phyloP scores from a whole-genome alignment of 805 yeast species.

The Dipodascopsis tothii region DNA sequence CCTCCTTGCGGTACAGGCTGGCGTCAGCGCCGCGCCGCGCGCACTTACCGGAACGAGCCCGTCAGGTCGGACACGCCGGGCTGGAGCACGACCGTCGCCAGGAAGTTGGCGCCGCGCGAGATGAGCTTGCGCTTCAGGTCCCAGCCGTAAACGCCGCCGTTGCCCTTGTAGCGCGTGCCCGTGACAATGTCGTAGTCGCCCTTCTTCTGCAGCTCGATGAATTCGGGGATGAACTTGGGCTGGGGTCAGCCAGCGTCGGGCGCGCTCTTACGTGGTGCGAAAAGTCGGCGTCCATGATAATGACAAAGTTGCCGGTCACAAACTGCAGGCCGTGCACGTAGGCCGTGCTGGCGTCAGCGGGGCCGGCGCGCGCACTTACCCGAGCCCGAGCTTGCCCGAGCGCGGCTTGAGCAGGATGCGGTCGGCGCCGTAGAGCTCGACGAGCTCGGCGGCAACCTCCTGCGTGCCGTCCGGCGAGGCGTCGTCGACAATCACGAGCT shows the following conservation, averaged over 20 bases:
- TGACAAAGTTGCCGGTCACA: constrained; percentile 65
- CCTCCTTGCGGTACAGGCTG: constrained; percentile 58
- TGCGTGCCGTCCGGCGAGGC: constrained; percentile 79
- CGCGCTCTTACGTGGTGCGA: constrained; percentile 46
- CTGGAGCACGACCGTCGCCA: constrained; percentile 62
- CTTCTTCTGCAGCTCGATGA: constrained; percentile 52
- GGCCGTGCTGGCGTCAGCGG: constrained; percentile 44
- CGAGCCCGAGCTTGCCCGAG: constrained; percentile 70
- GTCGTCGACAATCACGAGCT: constrained; percentile 69
- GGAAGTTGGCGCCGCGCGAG: constrained; percentile 71
- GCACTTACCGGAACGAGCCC: constrained; percentile 53
- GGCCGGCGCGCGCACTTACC: constrained; percentile 27
- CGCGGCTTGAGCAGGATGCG: constrained; percentile 53
- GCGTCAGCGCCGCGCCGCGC: background rate
- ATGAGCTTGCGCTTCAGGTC: constrained; percentile 71
- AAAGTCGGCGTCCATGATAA: constrained; percentile 80
- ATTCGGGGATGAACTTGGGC: constrained; percentile 71
- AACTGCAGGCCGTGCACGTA: constrained; percentile 68
- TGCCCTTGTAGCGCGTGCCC: constrained; percentile 66
- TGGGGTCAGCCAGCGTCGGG: constrained; percentile 5
- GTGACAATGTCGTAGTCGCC: constrained; percentile 38
- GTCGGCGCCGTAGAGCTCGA: constrained; percentile 31
- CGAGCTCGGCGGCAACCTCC: constrained; percentile 55
- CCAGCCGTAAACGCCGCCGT: constrained; percentile 82
- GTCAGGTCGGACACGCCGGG: constrained; percentile 70